phyloP scores from a whole-genome alignment of 306 rosid genomes.

The Lathyrus tuberosus region DNA sequence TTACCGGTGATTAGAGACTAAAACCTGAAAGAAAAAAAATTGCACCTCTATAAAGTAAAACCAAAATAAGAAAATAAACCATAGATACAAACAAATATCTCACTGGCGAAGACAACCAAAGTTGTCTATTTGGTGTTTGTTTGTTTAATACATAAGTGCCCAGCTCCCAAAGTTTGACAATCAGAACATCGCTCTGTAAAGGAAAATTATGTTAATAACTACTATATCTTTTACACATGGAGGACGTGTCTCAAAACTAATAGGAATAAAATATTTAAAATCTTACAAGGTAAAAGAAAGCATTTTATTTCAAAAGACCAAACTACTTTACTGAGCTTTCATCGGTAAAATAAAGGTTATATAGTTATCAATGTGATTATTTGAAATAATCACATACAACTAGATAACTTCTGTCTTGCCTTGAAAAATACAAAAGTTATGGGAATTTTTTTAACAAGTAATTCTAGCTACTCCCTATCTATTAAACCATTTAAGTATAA shows the following conservation, averaged over 20 bases:
- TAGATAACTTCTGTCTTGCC: too few species aligned
- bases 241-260: slow-evolving; percentile 21
- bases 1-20: too few species aligned
- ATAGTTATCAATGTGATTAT: slow-evolving; percentile 19
- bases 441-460: too few species aligned
- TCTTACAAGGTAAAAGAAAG: not conserved
- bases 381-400: slow-evolving; percentile 7
- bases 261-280: not conserved
- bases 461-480: too few species aligned
- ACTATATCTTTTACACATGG: slow-evolving; percentile 12
- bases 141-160: slow-evolving; percentile 86
- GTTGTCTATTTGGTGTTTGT: slow-evolving; percentile 87
- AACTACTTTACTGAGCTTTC: not conserved
- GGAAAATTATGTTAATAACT: slow-evolving; percentile 26
- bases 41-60: too few species aligned
- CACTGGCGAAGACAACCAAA: slow-evolving; percentile 87
- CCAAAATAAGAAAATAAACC: too few species aligned
- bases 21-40: too few species aligned
- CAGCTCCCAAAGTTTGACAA: slow-evolving; percentile 69
- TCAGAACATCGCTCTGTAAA: slow-evolving; percentile 83
- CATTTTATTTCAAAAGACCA: not conserved
- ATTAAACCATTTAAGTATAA: too few species aligned
- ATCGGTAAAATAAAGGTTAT: not conserved
- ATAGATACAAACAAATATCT: slow-evolving; percentile 62
- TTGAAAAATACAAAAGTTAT: too few species aligned